Evolutionary conservation across 176 grass and related monocot genomes (phyloP), one percentile per base, ranked within the genome.

Genomic region (Musa troglodytarum): DNA sequence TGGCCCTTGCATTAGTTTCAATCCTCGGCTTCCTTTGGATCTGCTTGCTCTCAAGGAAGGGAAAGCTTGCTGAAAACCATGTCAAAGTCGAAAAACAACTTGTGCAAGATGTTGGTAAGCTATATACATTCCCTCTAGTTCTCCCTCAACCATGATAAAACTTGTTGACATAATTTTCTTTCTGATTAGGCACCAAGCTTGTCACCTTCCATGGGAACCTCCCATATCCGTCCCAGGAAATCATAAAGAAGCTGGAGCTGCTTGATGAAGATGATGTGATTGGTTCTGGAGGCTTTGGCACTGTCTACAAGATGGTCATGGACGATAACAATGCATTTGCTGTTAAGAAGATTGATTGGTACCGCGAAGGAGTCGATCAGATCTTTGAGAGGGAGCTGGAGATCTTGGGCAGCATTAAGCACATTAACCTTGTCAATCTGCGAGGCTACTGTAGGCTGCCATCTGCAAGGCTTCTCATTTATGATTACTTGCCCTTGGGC

Each of bases 181-280:
- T 69, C 53, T 77, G 13, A 58, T 54, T 82, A 99, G 95, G 95
- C 20, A 86, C 95, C 25, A 99, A 94, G 68, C 95, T 99, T 58
- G 91, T 94, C 28, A 99, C 91, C 1, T 99, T 93, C 80, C 90
- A 99, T 34, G 92, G 90, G 66, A 94, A 92, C 82, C 95, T 99
- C 67, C 90, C 95, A 15, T 99, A 94, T 70, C 75, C 88, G 11
- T 94, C 95, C 14, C 78, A 82, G 17, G 95, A 99, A 84, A 99
- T 99, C 73, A 91, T 99, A 72, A 94, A 83, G 69, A 91, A 79
- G 77, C 52, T 99, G 50, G 90, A 99, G 76, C 62, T 94, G 66
- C 88, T 94, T n/a, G 84, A 99, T 69, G 95, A 99, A 69, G 82
- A 91, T 25, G 95, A 99, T 71, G 85, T 89, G 71, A 86, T 99